Evolutionary conservation across 176 grass and related monocot species (phyloP), one percentile per base, ranked within the genome.

Genomic region (Triticum dicoccoides): DNA sequence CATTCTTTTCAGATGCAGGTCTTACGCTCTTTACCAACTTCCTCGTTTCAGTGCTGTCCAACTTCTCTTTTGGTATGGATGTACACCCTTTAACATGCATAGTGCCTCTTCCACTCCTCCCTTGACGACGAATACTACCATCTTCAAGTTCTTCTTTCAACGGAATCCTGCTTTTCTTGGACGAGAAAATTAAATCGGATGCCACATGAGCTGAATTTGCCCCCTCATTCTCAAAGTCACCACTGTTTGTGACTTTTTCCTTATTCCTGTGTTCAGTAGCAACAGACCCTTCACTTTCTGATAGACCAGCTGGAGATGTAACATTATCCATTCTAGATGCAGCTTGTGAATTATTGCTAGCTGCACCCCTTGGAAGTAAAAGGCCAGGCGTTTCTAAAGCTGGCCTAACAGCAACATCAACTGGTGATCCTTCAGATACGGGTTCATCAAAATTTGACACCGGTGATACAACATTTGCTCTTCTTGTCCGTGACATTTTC

Each of bases 81-180:
- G 90, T 63, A 69, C 89, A 89, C 37, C 87, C 80, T 78, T 93
- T 90, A 65, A 79, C 72, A 80, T 91, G 93, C 56, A 84, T 66
- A 39, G 80, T 81, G 29, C 84, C 80, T 90, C 91, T 93, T 78
- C 91, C 91, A 10, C 85, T 93, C 82, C 93, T 91, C 5, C 93
- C 93, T 68, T 88, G 88, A 47, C 90, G 85, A 24, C 82, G 78
- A 73, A 88, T 68, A 69, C 84, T 69, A 49, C 88, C 88, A 82
- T 90, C 86, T 87, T 87, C 91, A 85, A 95, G 80, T 51, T 95
- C 94, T 89, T 95, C 94, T 91, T 95, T 95, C 87, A 91, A 82
- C 13, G 76, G 67, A 74, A 86, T 71, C 73, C 88, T 91, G 79
- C 80, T 93, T 77, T 91, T 91, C 82, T 95, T 93, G 67, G 69